A percentile compares a stretch with the other conserved stretches of the same genome.
Conservation (phyloP, 2,329 filamentous ascomycete species). For the Cordyceps javanica region DNA sequence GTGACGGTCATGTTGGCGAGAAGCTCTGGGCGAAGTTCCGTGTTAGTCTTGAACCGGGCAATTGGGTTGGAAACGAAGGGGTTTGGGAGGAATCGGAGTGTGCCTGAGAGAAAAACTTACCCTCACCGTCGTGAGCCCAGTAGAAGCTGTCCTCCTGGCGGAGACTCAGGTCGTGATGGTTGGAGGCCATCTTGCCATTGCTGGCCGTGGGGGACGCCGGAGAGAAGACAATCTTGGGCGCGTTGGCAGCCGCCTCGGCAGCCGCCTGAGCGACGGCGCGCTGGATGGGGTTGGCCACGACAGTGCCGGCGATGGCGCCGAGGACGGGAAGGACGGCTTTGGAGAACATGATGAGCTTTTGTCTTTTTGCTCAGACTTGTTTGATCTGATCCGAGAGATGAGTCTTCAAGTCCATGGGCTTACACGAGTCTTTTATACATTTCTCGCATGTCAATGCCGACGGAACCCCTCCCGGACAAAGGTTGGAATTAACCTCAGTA, state of each 20-base stretch:
- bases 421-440: conserved; percentile 6
- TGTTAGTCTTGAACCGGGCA: not conserved
- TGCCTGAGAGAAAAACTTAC: not conserved
- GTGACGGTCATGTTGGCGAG: conserved; percentile 14
- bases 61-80: not conserved
- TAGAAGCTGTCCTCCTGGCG: conserved; percentile 11
- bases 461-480: not conserved
- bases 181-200: not conserved
- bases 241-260: conserved; percentile 5
- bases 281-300: conserved; percentile 10
- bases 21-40: not conserved
- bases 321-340: conserved; percentile 6
- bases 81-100: too few species aligned
- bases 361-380: not conserved
- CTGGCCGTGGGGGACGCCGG: not conserved
- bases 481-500: not conserved
- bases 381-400: not conserved
- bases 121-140: conserved; percentile 4
- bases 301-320: conserved; percentile 5
- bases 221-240: conserved; percentile 9
- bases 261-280: conserved; percentile 7
- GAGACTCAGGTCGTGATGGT: not conserved
- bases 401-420: not conserved
- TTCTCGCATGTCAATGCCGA: not conserved
- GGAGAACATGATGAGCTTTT: conserved; percentile 8